These are phyloP conservation scores for Phytophthora ramorum DNA, from an alignment of 352 stramenopile genomes.

Conservation along the genomic window DNA sequence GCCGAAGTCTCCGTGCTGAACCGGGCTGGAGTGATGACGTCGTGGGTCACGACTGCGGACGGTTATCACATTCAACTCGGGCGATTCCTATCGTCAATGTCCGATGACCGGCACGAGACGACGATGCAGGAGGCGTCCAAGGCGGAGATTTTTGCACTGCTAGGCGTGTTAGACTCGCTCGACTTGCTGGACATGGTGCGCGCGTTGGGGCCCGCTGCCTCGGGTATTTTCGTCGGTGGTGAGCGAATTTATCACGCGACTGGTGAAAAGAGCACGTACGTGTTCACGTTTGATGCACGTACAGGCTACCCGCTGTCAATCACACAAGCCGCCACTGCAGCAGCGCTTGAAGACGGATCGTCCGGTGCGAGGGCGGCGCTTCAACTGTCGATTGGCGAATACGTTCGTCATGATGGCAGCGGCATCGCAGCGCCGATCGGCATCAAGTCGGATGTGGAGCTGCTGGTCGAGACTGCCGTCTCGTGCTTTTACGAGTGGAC, in stretches of 20 bases:
- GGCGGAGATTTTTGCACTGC: constrained; percentile 42
- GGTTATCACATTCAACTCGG: constrained; percentile 49
- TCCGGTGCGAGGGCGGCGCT: not conserved
- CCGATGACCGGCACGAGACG: constrained; percentile 9
- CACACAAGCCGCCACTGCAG: constrained; percentile 33
- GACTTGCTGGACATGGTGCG: constrained; percentile 57
- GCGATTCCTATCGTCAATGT: constrained; percentile 27
- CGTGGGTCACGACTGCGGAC: constrained; percentile 55
- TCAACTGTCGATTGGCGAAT: constrained; percentile 50
- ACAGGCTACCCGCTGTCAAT: constrained; percentile 44
- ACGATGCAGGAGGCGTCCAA: constrained; percentile 5
- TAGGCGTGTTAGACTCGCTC: constrained; percentile 54
- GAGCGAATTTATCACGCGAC: constrained; percentile 24
- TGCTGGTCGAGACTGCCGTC: constrained; percentile 58
- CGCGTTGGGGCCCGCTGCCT: constrained; percentile 21
- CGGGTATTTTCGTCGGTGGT: not conserved
- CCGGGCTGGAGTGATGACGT: constrained; percentile 44
- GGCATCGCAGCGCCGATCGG: constrained; percentile 39
- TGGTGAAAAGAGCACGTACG: constrained; percentile 53
- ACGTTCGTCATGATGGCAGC: constrained; percentile 37
- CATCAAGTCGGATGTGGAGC: constrained; percentile 66
- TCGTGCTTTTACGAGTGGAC: constrained; percentile 55
- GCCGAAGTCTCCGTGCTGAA: constrained; percentile 57
- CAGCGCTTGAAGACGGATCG: not conserved
- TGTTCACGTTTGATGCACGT: constrained; percentile 51